Evolutionary conservation across 306 rosid genomes (phyloP), one percentile per base, ranked within the genome.

Genomic region (Datisca glomerata): DNA sequence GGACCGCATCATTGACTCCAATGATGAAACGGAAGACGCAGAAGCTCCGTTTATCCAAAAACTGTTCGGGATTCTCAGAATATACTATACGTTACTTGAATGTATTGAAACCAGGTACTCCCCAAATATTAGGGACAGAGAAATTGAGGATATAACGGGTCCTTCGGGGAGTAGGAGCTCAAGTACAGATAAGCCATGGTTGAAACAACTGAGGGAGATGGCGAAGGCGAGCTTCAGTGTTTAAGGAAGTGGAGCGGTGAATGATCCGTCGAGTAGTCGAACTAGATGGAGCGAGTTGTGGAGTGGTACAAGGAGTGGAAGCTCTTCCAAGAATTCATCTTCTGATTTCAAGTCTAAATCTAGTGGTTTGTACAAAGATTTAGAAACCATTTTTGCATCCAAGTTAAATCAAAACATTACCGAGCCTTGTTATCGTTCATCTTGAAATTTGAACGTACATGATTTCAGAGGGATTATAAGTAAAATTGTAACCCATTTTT

Each of bases 311-410:
- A 68, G 62, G 63, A 80, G 93, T 48, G 85, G 80, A 3, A 72
- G 77, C 66, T 73, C 89, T 5, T 61, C 71, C 12, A 33, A 37
- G 13, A 21, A 46, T 24, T 51, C 72, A 20, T n/a, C n/a, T n/a
- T 53, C 83, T 55, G 85, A 87, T 57, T 64, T 14, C 53, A 78
- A 68, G 57, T 47, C 81, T 25, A 87, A 79, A 56, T 59, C 77
- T 43, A 64, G 8, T 31, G 64, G 65, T 4, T 57, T 82, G 57
- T 49, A 69, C 59, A 52, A 73, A 61, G 94, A 87, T 63, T 62
- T 87, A 63, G 97, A 87, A 69, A 86, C 85, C 47, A 87, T 87
- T 67, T 87, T 87, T 79, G 73, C 94, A 41, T 74, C 97, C 55
- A 74, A 72, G 62, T 82, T 72, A 80, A 49, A 61, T 12, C 27